Base-by-base conservation (phyloP, 2,329 filamentous ascomycete species). In the Pseudopithomyces maydicus region DNA sequence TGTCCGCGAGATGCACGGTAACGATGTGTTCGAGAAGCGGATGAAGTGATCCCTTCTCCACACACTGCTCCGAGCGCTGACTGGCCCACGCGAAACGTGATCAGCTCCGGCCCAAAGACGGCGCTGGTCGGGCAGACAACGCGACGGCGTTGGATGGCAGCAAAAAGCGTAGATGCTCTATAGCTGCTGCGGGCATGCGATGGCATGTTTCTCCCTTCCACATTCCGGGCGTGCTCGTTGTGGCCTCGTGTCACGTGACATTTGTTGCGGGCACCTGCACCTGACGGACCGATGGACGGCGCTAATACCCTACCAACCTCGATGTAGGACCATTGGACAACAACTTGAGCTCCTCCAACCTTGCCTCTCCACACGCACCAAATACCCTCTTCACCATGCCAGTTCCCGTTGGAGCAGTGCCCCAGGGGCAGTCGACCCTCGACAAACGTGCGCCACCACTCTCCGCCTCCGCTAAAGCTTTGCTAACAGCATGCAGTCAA, bases 401-500 rank as follows among this genome's bases (percentile, higher is more conserved):
- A 57, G 80, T 87, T 69, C 84, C 84, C 68, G 81, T 81, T 62
- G 81, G 84, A 58, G 67, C 72, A 23, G 72, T 75, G 67, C 70
- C 72, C 19, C 67, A 69, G 46, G 73, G 72, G 47, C 64, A 62
- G 12, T 89, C 88, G 46, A 88, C 86, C 56, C 82, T 89, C 64
- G 88, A 91, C 75, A 91, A 91, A 78, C 82, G 88, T 90, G 82
- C 58, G 83, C 70, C 53, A 45, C 43, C 38, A 48, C 44, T 36
- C 22, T 41, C 57, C 71, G 53, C 52, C 55, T 64, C 74, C 42
- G 41, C 44, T 43, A 49, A 52, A 56, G 39, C 52, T 62, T 48
- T 39, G 65, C 73, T 72, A 80, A 76, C 59, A 36, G 39, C 55
- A 47, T 63, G 68, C 75, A 96, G 92, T 93, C 78, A 97, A 97